Evolutionary conservation across 2,329 filamentous ascomycete species (phyloP).

Genomic region (Trichoderma sp.): DNA sequence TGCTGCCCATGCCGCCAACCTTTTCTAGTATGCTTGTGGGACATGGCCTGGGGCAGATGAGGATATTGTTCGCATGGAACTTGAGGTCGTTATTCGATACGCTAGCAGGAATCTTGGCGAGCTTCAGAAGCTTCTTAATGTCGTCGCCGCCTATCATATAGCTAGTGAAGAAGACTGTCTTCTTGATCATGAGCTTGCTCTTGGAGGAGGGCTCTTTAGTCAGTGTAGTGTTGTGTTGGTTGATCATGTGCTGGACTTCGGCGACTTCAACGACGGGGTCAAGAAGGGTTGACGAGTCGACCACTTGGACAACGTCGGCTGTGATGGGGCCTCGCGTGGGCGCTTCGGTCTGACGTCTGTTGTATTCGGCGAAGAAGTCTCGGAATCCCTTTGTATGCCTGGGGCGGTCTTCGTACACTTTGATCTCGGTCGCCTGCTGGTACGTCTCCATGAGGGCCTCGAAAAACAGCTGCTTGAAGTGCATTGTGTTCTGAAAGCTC

Average conservation of each 20-base stretch:
- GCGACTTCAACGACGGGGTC: constrained; percentile 77
- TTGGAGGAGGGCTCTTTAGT: constrained; percentile 34
- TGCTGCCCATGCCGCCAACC: constrained; percentile 82
- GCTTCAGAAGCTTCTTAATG: constrained; percentile 66
- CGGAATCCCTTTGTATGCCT: constrained; percentile 77
- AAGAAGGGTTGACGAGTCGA: constrained; percentile 69
- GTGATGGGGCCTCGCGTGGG: constrained; percentile 62
- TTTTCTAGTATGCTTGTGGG: constrained; percentile 71
- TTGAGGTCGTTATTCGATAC: constrained; percentile 70
- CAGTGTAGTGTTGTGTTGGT: constrained; percentile 70
- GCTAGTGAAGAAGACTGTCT: constrained; percentile 86
- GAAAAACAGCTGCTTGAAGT: constrained; percentile 87
- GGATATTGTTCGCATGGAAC: constrained; percentile 82
- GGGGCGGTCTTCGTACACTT: constrained; percentile 66
- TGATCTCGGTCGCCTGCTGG: constrained; percentile 74
- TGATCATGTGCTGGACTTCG: constrained; percentile 85
- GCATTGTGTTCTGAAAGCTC: constrained; percentile 77
- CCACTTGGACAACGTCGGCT: constrained; percentile 83
- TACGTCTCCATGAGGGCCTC: constrained; percentile 83
- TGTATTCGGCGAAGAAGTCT: constrained; percentile 78
- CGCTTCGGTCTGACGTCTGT: constrained; percentile 52
- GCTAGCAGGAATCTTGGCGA: constrained; percentile 63
- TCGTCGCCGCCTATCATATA: constrained; percentile 78
- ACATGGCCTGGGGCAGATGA: constrained; percentile 79
- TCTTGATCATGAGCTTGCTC: constrained; percentile 68